Evolutionary conservation across 257 asterid genomes (phyloP).

Genomic region (Solanum sejunctum): DNA sequence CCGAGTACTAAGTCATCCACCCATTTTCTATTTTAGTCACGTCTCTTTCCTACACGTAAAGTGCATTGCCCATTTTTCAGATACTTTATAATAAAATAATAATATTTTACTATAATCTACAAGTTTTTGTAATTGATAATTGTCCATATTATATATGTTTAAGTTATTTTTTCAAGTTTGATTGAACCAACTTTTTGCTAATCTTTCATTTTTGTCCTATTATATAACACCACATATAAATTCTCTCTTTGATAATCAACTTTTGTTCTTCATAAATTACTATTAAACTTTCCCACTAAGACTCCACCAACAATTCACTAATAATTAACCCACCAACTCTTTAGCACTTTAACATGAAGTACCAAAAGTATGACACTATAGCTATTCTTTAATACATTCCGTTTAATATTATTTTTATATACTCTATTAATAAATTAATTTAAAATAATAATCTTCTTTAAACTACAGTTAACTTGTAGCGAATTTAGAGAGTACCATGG

Average conservation of each 20-base stretch:
- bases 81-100: accelerated
- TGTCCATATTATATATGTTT: background rate
- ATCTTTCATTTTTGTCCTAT: background rate
- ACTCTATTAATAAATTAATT: background rate
- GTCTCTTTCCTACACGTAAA: background rate
- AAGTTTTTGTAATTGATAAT: background rate
- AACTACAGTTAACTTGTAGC: background rate
- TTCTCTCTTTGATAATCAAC: background rate
- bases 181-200: background rate
- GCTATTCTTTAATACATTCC: no score
- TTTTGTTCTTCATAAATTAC: background rate
- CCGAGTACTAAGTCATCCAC: background rate
- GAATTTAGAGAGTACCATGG: background rate
- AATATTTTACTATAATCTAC: background rate
- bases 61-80: background rate
- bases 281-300: background rate
- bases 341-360: background rate
- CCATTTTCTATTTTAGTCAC: background rate
- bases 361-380: background rate
- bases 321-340: background rate
- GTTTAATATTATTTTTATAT: no score
- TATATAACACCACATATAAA: background rate
- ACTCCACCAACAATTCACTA: background rate
- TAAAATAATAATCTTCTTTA: background rate
- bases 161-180: background rate